A percentile compares a stretch with the other conserved stretches of the same genome.
Conservation (phyloP, 768 basidiomycete species). For the Leucocoprinus sp. region DNA sequence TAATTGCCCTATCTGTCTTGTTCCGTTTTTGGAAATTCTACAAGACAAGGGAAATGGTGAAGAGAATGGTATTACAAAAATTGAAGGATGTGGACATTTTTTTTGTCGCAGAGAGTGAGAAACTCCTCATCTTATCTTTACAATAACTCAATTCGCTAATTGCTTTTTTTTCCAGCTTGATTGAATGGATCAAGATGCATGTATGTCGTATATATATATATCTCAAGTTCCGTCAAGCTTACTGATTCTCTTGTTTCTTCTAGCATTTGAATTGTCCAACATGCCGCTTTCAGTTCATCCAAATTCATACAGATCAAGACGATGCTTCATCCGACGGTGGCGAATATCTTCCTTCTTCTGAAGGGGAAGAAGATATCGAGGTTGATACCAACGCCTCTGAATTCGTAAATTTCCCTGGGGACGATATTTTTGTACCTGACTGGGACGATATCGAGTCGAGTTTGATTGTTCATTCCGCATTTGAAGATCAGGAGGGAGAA, state of each 20-base stretch:
- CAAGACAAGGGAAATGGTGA: conserved; percentile 18
- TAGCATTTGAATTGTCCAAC: conserved; percentile 70
- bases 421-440: background rate
- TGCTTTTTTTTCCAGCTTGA: conserved; percentile 35
- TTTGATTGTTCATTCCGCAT: background rate
- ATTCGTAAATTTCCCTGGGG: background rate
- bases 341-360: conserved; percentile 52
- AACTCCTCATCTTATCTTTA: background rate
- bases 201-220: conserved; percentile 25
- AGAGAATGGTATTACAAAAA: conserved; percentile 43
- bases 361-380: conserved; percentile 47
- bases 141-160: conserved; percentile 2
- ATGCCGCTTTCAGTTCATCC: conserved; percentile 52
- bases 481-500: conserved; percentile 4
- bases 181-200: conserved; percentile 56
- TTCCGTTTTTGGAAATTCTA: conserved; percentile 40
- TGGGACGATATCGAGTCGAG: background rate
- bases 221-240: background rate
- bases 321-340: conserved; percentile 61
- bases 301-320: conserved; percentile 35
- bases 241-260: conserved; percentile 1
- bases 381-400: conserved; percentile 25
- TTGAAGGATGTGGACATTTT: conserved; percentile 53
- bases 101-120: conserved; percentile 61
- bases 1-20: conserved; percentile 59